Percentiles rank a stretch among this genome's conserved stretches.
phyloP scores from a whole-genome alignment of 2,329 filamentous ascomycete genomes.

The Lasiodiplodia sp. region DNA sequence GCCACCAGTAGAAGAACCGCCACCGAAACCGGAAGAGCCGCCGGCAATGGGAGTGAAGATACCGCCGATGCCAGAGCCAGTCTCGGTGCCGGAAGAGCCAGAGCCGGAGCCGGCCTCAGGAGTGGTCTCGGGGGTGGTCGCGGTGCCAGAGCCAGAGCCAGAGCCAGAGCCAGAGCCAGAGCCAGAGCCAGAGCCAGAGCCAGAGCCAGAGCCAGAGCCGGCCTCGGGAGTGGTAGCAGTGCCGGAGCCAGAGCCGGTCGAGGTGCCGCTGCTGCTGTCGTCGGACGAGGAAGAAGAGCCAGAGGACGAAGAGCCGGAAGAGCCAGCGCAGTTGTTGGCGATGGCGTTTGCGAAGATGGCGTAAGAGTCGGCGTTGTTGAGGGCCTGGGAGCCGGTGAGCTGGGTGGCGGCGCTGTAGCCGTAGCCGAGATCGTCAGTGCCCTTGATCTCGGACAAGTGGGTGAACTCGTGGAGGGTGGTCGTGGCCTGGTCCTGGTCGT shows the following conservation, averaged over 20 bases:
- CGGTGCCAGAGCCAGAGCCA: neutral
- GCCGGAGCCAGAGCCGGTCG: neutral
- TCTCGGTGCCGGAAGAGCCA: neutral
- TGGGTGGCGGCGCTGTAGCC: slow-evolving; percentile 51
- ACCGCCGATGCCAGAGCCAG: neutral
- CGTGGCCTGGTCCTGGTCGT: slow-evolving; percentile 70
- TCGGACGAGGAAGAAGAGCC: neutral
- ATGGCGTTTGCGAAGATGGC: slow-evolving; percentile 48
- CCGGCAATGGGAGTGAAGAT: neutral
- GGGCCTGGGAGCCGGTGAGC: slow-evolving; percentile 13
- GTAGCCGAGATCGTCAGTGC: slow-evolving; percentile 66
- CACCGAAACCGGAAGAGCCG: neutral
- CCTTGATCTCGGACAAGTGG: slow-evolving; percentile 64
- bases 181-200: no score
- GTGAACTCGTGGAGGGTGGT: slow-evolving; percentile 72
- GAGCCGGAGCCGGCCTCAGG: neutral
- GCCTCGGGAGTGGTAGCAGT: neutral
- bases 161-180: no score
- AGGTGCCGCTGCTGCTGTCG: neutral
- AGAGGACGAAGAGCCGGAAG: neutral
- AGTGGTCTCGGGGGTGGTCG: neutral
- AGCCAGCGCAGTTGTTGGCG: neutral
- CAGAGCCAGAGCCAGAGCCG: neutral
- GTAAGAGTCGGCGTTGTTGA: slow-evolving; percentile 66
- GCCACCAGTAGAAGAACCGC: neutral